Conservation (phyloP, 2,329 filamentous ascomycete species). For the Lizonia empirigonia region DNA sequence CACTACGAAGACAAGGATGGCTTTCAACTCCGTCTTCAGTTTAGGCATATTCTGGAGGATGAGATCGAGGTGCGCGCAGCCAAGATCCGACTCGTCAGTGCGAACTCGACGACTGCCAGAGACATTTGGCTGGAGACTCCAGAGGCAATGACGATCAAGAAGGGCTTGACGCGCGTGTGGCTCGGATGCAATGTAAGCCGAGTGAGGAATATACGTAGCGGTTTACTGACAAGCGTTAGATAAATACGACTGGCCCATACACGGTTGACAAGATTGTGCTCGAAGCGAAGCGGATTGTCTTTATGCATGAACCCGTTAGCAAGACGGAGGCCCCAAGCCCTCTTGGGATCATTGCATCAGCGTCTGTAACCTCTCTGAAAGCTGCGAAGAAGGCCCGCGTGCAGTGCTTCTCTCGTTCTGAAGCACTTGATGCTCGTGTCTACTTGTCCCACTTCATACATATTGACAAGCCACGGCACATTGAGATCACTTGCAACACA, state of each 20-base stretch:
- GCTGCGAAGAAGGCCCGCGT: slow-evolving; percentile 61
- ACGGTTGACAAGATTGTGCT: slow-evolving; percentile 75
- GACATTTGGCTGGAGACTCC: slow-evolving; percentile 70
- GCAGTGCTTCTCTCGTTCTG: slow-evolving; percentile 72
- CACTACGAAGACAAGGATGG: slow-evolving; percentile 76
- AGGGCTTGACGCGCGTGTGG: slow-evolving; percentile 60
- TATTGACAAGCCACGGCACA: slow-evolving; percentile 76
- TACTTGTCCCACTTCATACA: slow-evolving; percentile 72
- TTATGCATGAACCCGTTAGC: slow-evolving; percentile 68
- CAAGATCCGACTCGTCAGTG: slow-evolving; percentile 66
- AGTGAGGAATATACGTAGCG: neutral
- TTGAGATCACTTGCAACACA: slow-evolving; percentile 74
- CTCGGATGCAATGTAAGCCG: slow-evolving; percentile 54
- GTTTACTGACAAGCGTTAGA: slow-evolving; percentile 52
- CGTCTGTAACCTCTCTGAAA: slow-evolving; percentile 41
- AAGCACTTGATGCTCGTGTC: slow-evolving; percentile 72
- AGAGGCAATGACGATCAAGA: slow-evolving; percentile 56
- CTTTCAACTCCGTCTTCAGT: slow-evolving; percentile 70
- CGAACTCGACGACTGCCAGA: slow-evolving; percentile 61
- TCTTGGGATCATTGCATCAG: slow-evolving; percentile 54
- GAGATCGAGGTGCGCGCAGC: slow-evolving; percentile 69
- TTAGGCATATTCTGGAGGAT: slow-evolving; percentile 75
- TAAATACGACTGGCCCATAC: slow-evolving; percentile 73
- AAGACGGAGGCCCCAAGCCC: slow-evolving; percentile 56
- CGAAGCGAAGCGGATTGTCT: slow-evolving; percentile 64